A percentile compares a stretch with the other conserved stretches of the same genome.
Conservation (phyloP, 2,329 filamentous ascomycete genomes). For the Clonostachys rosea region DNA sequence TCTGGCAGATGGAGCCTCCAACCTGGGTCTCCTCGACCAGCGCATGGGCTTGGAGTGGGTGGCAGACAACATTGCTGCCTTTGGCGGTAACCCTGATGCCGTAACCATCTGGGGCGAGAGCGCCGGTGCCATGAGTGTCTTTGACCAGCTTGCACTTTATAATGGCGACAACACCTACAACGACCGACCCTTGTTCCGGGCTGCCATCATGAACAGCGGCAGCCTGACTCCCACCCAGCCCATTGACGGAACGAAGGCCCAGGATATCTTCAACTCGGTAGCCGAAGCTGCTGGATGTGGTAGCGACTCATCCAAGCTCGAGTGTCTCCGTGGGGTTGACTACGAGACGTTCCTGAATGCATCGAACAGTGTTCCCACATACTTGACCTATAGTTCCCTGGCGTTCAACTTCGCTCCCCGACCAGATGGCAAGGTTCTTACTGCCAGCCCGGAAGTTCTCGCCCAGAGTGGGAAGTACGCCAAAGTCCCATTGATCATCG, state of each 20-base stretch:
- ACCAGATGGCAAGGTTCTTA: conserved; percentile 50
- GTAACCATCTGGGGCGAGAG: conserved; percentile 64
- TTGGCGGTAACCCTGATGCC: conserved; percentile 60
- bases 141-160: conserved; percentile 58
- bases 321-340: conserved; percentile 49
- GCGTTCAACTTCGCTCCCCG: conserved; percentile 58
- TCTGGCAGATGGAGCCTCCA: conserved; percentile 47
- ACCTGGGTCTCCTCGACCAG: conserved; percentile 58
- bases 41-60: conserved; percentile 58
- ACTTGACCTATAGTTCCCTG: conserved; percentile 51
- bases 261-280: conserved; percentile 48
- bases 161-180: conserved; percentile 60
- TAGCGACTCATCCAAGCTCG: conserved; percentile 38
- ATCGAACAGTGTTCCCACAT: conserved; percentile 50
- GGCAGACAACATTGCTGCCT: conserved; percentile 57
- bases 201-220: conserved; percentile 60
- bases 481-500: conserved; percentile 57
- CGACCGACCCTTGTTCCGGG: conserved; percentile 46
- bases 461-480: conserved; percentile 43
- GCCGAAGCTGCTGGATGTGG: conserved; percentile 48
- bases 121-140: conserved; percentile 54
- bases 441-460: conserved; percentile 46
- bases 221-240: conserved; percentile 42
- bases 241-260: conserved; percentile 50
- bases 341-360: conserved; percentile 49